These are phyloP conservation scores for Pseudogymnoascus sp. DNA, from an alignment of 2,329 filamentous ascomycete species.

Conservation along the genomic window DNA sequence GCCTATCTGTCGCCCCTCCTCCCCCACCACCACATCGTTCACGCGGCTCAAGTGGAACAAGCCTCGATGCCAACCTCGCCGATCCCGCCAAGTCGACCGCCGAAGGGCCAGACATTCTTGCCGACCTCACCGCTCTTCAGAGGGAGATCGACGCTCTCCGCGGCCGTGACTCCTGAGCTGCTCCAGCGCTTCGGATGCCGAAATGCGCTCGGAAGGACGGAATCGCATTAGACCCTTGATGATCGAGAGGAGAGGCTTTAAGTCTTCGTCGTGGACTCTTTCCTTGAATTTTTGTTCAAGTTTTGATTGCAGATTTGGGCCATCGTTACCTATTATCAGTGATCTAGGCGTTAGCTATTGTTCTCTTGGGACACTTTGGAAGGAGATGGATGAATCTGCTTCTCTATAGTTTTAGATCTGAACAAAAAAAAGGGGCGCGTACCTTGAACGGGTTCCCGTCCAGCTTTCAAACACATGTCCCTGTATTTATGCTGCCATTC, in stretches of 20 bases:
- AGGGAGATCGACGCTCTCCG: slow-evolving; percentile 66
- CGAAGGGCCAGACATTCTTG: slow-evolving; percentile 54
- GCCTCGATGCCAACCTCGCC: slow-evolving; percentile 22
- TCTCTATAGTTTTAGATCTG: slow-evolving; percentile 3
- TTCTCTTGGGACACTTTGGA: neutral
- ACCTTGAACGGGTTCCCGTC: neutral
- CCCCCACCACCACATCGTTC: slow-evolving; percentile 34
- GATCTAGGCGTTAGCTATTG: neutral
- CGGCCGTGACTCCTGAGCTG: slow-evolving; percentile 23
- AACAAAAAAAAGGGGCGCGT: neutral
- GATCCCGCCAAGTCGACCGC: slow-evolving; percentile 16
- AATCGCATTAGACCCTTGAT: neutral
- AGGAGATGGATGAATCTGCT: neutral
- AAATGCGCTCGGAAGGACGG: neutral
- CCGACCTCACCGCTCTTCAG: slow-evolving; percentile 64
- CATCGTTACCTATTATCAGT: neutral
- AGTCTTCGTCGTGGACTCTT: neutral
- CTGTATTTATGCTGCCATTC: slow-evolving; percentile 17
- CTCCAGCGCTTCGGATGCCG: slow-evolving; percentile 4
- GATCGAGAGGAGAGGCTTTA: neutral
- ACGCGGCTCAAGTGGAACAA: slow-evolving; percentile 33
- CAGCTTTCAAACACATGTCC: neutral
- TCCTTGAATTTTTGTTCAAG: neutral
- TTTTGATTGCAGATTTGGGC: slow-evolving; percentile 12
- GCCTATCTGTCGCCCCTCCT: slow-evolving; percentile 23